phyloP scores from a whole-genome alignment of 2,329 filamentous ascomycete genomes.

The Phialocephala subalpina region DNA sequence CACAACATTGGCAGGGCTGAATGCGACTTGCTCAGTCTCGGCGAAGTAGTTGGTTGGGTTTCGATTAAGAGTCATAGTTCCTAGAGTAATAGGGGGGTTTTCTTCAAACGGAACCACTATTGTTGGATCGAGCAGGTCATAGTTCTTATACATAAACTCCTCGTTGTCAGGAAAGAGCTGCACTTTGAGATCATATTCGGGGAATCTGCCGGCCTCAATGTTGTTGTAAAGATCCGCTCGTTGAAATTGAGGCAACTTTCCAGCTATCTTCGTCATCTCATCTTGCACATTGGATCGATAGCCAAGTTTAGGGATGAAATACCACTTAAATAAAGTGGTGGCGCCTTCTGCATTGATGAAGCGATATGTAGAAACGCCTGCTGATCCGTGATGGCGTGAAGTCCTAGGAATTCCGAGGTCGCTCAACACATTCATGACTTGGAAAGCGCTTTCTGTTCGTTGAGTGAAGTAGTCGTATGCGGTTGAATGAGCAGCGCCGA shows the following conservation, averaged over 20 bases:
- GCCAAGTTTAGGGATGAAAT: constrained; percentile 4
- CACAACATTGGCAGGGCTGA: constrained; percentile 1
- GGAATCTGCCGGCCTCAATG: background rate
- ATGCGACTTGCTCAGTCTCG: constrained; percentile 3
- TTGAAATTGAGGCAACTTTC: constrained; percentile 6
- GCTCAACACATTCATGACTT: constrained; percentile 1
- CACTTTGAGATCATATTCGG: background rate
- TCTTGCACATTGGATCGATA: constrained; percentile 2
- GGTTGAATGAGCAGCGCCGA: constrained; percentile 1
- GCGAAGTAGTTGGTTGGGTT: constrained; percentile 2
- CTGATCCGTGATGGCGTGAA: constrained; percentile 2
- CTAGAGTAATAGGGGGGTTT: constrained; percentile 3
- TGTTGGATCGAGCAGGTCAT: background rate
- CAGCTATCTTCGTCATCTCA: constrained; percentile 6
- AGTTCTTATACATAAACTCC: constrained; percentile 4
- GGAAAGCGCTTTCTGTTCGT: constrained; percentile 2
- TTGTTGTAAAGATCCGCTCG: constrained; percentile 3
- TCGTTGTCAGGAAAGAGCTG: constrained; percentile 3
- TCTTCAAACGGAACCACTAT: background rate
- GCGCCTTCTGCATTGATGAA: constrained; percentile 6
- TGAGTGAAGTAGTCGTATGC: constrained; percentile 3
- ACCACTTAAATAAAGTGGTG: constrained; percentile 9
- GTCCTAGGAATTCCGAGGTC: constrained; percentile 1
- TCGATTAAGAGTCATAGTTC: background rate
- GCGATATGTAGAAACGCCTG: constrained; percentile 4